Base-by-base conservation (phyloP, 2,329 filamentous ascomycete species). In the Epichloe sibirici region DNA sequence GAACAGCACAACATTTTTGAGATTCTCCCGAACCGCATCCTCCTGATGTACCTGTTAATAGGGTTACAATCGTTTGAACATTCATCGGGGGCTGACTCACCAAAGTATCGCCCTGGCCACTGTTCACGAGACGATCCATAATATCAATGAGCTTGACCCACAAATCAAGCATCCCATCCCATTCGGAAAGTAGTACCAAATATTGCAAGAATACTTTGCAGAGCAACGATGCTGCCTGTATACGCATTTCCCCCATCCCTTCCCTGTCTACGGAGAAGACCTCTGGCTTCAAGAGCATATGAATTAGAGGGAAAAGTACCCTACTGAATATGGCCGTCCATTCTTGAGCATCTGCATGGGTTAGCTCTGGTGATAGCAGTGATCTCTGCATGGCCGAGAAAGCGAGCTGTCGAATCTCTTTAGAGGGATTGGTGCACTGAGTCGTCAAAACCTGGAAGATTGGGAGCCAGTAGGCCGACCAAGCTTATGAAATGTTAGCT, bases 161-260 rank as follows among this genome's bases (percentile, higher is more conserved):
- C 11, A 97, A 76, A 64, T 93, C 88, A 40, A 95, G 72, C 82
- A 97, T 89, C 21, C 88, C 89, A 23, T 90, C 86, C 80, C 88
- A 90, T 59, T 89, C 84, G 4, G 85, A 86, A 31, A 96, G 76
- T 39, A 91, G 74, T 2, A 91, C 88, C 3, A 97, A 76, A 66
- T 96, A 97, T 66, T 95, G 90, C 55, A 98, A 69, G 70, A 96
- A 98, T 3, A 96, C 91, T 68, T 94, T 96, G 74, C 88, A 95
- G 13, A 98, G 77, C 48, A 98, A 74, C 9, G 88, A 95, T 1
- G 91, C 88, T 1, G 88, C 88, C 63, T 96, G 88, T 0, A 97
- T 88, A 44, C 93, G 79, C 49, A 93, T 97, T 68, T 97, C 91
- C 58, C 87, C 87, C 93, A 98, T 98, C 39, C 93, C 93, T 38